phyloP scores from a whole-genome alignment of 2,329 filamentous ascomycete genomes.

The Dryadomyces sulphureus region DNA sequence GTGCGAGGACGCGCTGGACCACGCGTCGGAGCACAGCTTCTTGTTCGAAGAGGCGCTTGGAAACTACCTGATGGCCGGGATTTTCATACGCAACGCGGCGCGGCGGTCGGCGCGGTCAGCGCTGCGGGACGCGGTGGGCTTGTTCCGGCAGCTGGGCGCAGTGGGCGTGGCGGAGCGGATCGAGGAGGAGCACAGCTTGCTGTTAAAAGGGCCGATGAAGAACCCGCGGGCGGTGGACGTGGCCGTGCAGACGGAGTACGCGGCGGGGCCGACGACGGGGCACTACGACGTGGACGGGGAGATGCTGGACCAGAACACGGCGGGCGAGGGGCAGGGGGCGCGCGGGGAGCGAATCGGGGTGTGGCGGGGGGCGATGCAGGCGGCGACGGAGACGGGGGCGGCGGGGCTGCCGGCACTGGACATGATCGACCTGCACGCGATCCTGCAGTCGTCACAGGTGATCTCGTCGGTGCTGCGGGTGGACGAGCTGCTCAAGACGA shows the following conservation, averaged over 20 bases:
- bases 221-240: conserved; percentile 46
- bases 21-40: conserved; percentile 52
- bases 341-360: conserved; percentile 45
- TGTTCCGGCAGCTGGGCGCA: conserved; percentile 56
- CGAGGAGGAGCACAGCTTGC: conserved; percentile 49
- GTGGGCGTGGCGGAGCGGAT: conserved; percentile 54
- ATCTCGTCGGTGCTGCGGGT: conserved; percentile 66
- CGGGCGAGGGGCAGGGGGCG: conserved; percentile 16
- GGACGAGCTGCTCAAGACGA: conserved; percentile 61
- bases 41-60: conserved; percentile 58
- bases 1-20: conserved; percentile 60
- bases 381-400: conserved; percentile 29
- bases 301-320: conserved; percentile 25
- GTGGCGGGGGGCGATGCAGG: conserved; percentile 47
- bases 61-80: conserved; percentile 60
- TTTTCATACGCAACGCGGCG: conserved; percentile 49
- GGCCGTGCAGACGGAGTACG: conserved; percentile 53
- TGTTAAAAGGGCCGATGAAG: conserved; percentile 47
- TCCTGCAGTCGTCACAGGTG: conserved; percentile 64
- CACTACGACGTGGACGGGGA: conserved; percentile 32
- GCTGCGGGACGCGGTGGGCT: conserved; percentile 49
- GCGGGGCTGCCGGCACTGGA: conserved; percentile 59
- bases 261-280: conserved; percentile 36
- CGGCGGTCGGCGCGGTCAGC: conserved; percentile 55
- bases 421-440: conserved; percentile 70